These are phyloP conservation scores for Russula sp. DNA, from an alignment of 768 basidiomycete species.

Conservation along the genomic window DNA sequence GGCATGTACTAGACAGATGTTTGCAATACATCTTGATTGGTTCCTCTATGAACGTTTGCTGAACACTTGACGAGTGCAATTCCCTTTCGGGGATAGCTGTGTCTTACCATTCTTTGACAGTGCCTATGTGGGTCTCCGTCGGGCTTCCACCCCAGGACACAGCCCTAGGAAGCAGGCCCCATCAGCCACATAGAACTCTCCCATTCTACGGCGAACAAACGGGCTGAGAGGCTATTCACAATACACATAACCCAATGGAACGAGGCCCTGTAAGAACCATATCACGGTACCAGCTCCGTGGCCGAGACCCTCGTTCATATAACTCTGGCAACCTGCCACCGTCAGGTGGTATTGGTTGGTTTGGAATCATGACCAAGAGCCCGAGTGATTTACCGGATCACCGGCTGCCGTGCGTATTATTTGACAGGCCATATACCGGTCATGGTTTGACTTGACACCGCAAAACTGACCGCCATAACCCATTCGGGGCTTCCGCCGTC, in stretches of 20 bases:
- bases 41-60: neutral
- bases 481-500: too few species aligned
- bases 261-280: neutral
- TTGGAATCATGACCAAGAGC: too few species aligned
- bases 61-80: neutral
- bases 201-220: neutral
- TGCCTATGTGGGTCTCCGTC: neutral
- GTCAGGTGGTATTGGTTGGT: too few species aligned
- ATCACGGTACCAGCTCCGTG: too few species aligned
- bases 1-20: slow-evolving; percentile 8
- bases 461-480: too few species aligned
- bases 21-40: slow-evolving; percentile 6
- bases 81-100: neutral
- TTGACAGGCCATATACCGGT: too few species aligned
- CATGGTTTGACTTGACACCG: too few species aligned
- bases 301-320: too few species aligned
- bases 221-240: neutral
- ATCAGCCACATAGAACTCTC: neutral
- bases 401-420: too few species aligned
- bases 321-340: too few species aligned
- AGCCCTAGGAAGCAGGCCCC: neutral
- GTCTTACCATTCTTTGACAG: neutral
- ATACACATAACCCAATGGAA: neutral
- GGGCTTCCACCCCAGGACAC: slow-evolving; percentile 1
- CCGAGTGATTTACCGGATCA: too few species aligned